Percentiles rank a stretch among this genome's conserved stretches.
phyloP scores from a whole-genome alignment of 2,329 filamentous ascomycete genomes.

The Hypoxylon sp. region DNA sequence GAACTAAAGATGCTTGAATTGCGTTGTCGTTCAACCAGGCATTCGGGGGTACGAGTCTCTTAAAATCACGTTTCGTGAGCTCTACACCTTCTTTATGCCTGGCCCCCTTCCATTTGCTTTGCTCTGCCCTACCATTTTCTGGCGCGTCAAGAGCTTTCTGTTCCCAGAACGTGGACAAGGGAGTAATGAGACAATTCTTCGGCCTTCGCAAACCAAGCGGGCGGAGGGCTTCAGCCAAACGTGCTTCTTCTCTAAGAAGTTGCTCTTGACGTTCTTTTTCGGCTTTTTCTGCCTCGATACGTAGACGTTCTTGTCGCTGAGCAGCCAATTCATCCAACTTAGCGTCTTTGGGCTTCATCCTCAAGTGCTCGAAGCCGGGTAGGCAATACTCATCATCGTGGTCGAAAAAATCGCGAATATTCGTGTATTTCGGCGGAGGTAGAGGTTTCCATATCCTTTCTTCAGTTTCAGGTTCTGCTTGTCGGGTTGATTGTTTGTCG shows the following conservation, averaged over 20 bases:
- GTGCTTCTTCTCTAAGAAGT: constrained; percentile 34
- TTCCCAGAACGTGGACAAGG: constrained; percentile 45
- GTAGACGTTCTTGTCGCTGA: constrained; percentile 34
- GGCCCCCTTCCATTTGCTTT: constrained; percentile 45
- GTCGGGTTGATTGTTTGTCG: constrained; percentile 2
- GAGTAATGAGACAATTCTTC: constrained; percentile 40
- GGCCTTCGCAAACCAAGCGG: constrained; percentile 46
- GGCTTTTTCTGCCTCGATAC: constrained; percentile 29
- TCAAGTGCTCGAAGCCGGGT: constrained; percentile 39
- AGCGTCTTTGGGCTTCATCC: constrained; percentile 23
- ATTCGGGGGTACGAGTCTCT: constrained; percentile 67
- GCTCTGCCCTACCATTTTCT: constrained; percentile 11
- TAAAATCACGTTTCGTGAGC: constrained; percentile 71
- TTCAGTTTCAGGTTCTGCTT: constrained; percentile 1
- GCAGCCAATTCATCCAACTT: constrained; percentile 38
- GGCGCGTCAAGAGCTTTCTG: constrained; percentile 39
- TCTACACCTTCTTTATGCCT: constrained; percentile 62
- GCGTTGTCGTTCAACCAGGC: constrained; percentile 84
- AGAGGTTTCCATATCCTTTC: constrained; percentile 15
- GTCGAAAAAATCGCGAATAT: constrained; percentile 45
- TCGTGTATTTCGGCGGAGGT: constrained; percentile 35
- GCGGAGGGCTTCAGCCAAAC: constrained; percentile 25
- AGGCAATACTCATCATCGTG: constrained; percentile 44
- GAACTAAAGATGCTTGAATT: constrained; percentile 75
- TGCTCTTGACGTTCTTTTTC: constrained; percentile 26